Conservation (phyloP, 2,329 filamentous ascomycete genomes). For the Amauroascus niger region DNA sequence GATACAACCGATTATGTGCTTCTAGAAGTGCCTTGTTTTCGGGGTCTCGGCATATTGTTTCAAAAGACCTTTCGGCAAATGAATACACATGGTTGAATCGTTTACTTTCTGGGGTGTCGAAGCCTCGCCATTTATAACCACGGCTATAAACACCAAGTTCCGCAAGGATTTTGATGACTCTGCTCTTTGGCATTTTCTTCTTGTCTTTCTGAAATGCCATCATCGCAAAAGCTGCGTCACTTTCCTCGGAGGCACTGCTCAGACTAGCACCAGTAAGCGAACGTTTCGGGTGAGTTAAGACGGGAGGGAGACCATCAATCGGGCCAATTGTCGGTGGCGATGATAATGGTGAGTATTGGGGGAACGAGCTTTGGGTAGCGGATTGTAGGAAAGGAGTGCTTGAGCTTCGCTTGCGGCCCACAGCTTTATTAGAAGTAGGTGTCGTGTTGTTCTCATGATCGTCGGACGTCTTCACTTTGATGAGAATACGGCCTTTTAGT, state of each 20-base stretch:
- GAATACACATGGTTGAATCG: constrained; percentile 92
- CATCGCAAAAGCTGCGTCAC: constrained; percentile 49
- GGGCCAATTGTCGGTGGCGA: constrained; percentile 45
- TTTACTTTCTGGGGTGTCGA: constrained; percentile 67
- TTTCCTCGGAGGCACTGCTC: constrained; percentile 63
- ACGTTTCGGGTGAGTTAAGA: constrained; percentile 40
- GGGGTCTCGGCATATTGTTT: constrained; percentile 64
- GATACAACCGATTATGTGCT: constrained; percentile 79
- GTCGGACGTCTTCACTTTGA: constrained; percentile 73
- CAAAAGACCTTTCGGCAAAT: constrained; percentile 81
- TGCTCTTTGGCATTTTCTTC: constrained; percentile 60
- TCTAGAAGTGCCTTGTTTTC: constrained; percentile 70
- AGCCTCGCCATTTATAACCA: constrained; percentile 74
- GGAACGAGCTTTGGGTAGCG: constrained; percentile 39
- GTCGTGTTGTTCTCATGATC: constrained; percentile 36
- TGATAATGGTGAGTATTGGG: constrained; percentile 41
- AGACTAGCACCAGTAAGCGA: constrained; percentile 47
- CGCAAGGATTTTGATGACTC: constrained; percentile 74
- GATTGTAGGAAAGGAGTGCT: constrained; percentile 66
- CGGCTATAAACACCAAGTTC: constrained; percentile 72
- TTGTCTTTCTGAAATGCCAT: constrained; percentile 50
- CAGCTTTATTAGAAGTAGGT: constrained; percentile 43
- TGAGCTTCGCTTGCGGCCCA: constrained; percentile 54
- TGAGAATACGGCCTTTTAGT: constrained; percentile 69
- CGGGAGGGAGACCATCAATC: constrained; percentile 38